A percentile compares a stretch with the other conserved stretches of the same genome.
Evolutionary conservation across 768 basidiomycete species (phyloP).

Genomic region (Panellus pusillus): DNA sequence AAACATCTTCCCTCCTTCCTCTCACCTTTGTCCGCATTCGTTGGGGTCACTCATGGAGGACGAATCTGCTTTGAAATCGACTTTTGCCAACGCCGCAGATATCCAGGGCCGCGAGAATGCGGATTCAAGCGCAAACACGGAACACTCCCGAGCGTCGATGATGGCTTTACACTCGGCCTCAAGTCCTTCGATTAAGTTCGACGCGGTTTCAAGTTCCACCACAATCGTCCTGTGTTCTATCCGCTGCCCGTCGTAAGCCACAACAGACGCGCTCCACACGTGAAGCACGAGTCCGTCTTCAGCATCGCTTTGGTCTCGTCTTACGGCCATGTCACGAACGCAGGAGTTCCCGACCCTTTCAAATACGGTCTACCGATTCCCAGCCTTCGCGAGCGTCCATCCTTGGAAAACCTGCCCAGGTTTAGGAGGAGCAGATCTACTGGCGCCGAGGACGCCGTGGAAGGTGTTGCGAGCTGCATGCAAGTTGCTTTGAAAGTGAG

Average conservation of each 20-base stretch:
- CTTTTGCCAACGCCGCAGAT: constrained; percentile 47
- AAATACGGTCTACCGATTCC: constrained; percentile 55
- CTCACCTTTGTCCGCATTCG: constrained; percentile 51
- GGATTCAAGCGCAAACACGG: no score
- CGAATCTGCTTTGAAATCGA: constrained; percentile 54
- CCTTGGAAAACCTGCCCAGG: constrained; percentile 62
- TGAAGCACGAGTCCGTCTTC: no score
- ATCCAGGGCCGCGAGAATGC: constrained; percentile 39
- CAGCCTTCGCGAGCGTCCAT: constrained; percentile 53
- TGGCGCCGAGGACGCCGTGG: no score
- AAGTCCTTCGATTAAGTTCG: constrained; percentile 79
- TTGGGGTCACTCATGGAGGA: constrained; percentile 45
- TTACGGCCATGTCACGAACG: constrained; percentile 65
- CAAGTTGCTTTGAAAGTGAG: no score
- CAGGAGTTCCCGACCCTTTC: constrained; percentile 70
- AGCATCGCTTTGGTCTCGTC: constrained; percentile 83
- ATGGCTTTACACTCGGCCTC: constrained; percentile 45
- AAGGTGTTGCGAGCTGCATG: no score
- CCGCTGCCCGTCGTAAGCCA: no score
- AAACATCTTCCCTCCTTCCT: constrained; percentile 73
- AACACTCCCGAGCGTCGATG: constrained; percentile 22
- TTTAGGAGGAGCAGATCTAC: no score
- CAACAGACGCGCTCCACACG: no score
- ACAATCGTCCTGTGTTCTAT: no score
- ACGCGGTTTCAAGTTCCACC: constrained; percentile 72